A percentile compares a stretch with the other conserved stretches of the same genome.
Conservation (phyloP, 306 rosid species). For the Cucurbita maxima region DNA sequence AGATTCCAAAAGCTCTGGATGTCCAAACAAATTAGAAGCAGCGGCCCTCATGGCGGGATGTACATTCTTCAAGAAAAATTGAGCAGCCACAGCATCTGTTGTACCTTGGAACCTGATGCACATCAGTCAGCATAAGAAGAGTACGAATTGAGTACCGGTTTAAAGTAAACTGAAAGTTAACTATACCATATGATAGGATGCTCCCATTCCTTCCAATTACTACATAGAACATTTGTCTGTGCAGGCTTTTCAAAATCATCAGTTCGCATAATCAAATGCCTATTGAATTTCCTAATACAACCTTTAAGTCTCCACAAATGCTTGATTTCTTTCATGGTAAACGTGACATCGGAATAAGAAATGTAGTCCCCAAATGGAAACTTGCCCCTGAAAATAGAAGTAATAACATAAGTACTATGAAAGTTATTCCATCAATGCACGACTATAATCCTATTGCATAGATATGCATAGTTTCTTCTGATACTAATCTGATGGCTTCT, state of each 20-base stretch:
- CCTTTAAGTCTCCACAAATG: constrained; percentile 81
- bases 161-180: constrained; percentile 4
- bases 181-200: constrained; percentile 86
- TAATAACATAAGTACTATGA: constrained; percentile 15
- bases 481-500: not conserved
- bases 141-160: constrained; percentile 2
- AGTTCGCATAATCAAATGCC: constrained; percentile 64
- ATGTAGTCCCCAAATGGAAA: constrained; percentile 84
- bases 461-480: not conserved
- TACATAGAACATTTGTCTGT: constrained; percentile 70
- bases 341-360: constrained; percentile 58
- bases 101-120: constrained; percentile 89
- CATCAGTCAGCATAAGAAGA: constrained; percentile 16
- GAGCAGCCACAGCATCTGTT: constrained; percentile 70
- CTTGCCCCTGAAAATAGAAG: constrained; percentile 49
- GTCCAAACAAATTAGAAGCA: constrained; percentile 70
- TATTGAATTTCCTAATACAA: constrained; percentile 49
- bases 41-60: constrained; percentile 67
- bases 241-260: constrained; percentile 89
- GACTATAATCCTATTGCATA: not conserved
- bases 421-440: not conserved
- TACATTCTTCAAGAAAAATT: constrained; percentile 84
- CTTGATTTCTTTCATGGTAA: constrained; percentile 80
- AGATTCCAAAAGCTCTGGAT: constrained; percentile 39
- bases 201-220: constrained; percentile 87